Evolutionary conservation across 2,329 filamentous ascomycete genomes (phyloP).

Genomic region (Epichloe elymi): DNA sequence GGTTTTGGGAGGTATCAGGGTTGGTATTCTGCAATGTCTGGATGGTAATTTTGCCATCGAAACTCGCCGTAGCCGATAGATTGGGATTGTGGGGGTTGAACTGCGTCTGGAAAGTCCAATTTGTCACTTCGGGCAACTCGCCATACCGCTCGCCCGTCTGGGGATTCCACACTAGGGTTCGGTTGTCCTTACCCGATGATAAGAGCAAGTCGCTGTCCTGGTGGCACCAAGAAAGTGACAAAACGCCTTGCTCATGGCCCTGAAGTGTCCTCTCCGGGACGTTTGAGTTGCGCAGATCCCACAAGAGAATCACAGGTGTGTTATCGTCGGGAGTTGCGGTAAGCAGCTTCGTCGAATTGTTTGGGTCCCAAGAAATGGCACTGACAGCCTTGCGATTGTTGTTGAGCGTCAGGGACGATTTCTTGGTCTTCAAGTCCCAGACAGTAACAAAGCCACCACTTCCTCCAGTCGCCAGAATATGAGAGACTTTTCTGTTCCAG

Average conservation of each 20-base stretch:
- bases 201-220: conserved; percentile 82
- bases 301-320: conserved; percentile 76
- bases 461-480: conserved; percentile 90
- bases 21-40: conserved; percentile 94
- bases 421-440: conserved; percentile 97
- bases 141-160: conserved; percentile 78
- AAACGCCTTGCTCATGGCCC: conserved; percentile 86
- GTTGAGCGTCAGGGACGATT: conserved; percentile 90
- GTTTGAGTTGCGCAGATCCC: conserved; percentile 93
- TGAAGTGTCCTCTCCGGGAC: conserved; percentile 78
- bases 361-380: conserved; percentile 93
- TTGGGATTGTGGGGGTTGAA: conserved; percentile 87
- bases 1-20: conserved; percentile 53
- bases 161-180: conserved; percentile 91
- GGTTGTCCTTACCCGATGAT: conserved; percentile 93
- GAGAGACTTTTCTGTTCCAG: conserved; percentile 96
- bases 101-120: conserved; percentile 93
- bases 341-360: conserved; percentile 84
- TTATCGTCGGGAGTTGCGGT: conserved; percentile 86
- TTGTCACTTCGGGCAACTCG: conserved; percentile 95
- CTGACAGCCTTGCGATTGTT: conserved; percentile 91
- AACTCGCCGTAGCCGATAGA: conserved; percentile 87
- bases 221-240: conserved; percentile 89
- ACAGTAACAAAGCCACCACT: conserved; percentile 92
- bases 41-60: conserved; percentile 89